A percentile compares a stretch with the other conserved stretches of the same genome.
These are phyloP conservation scores for Cryphonectria radicalis DNA, from an alignment of 2,329 filamentous ascomycete genomes.

Conservation along the genomic window DNA sequence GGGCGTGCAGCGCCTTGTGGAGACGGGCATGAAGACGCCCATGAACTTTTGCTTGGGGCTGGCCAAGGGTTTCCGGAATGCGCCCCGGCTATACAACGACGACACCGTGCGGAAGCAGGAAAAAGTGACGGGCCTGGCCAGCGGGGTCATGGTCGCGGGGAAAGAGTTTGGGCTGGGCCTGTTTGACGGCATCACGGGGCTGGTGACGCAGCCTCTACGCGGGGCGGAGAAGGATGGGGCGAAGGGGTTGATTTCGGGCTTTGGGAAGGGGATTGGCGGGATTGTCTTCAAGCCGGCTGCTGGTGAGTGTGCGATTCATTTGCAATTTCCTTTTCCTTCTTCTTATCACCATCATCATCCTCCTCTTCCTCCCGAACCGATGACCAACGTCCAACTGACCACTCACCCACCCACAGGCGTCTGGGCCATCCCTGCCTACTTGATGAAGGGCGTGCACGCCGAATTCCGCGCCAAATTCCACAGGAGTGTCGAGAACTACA, in stretches of 20 bases:
- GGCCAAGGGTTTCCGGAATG: constrained; percentile 86
- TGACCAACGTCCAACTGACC: background rate
- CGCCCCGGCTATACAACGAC: constrained; percentile 83
- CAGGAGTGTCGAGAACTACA: constrained; percentile 76
- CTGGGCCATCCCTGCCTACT: constrained; percentile 77
- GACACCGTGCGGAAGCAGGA: constrained; percentile 77
- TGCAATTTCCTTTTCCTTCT: background rate
- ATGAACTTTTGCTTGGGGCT: constrained; percentile 84
- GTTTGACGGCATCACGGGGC: constrained; percentile 79
- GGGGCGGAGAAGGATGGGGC: constrained; percentile 56
- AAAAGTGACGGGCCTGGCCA: constrained; percentile 77
- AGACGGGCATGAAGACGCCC: constrained; percentile 76
- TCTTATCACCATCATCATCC: too few species aligned
- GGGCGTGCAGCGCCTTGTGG: constrained; percentile 72
- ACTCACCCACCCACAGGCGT: constrained; percentile 48
- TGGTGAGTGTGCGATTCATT: constrained; percentile 51
- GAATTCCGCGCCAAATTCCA: constrained; percentile 74
- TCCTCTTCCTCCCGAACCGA: background rate
- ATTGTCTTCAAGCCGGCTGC: constrained; percentile 81
- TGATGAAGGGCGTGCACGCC: constrained; percentile 81
- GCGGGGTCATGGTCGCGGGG: constrained; percentile 76
- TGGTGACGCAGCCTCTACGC: constrained; percentile 76
- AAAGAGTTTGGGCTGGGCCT: constrained; percentile 79
- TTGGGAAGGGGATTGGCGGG: constrained; percentile 84
- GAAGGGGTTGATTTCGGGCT: constrained; percentile 72